Conservation (phyloP, 2,329 filamentous ascomycete species). For the Diaporthe velutina region DNA sequence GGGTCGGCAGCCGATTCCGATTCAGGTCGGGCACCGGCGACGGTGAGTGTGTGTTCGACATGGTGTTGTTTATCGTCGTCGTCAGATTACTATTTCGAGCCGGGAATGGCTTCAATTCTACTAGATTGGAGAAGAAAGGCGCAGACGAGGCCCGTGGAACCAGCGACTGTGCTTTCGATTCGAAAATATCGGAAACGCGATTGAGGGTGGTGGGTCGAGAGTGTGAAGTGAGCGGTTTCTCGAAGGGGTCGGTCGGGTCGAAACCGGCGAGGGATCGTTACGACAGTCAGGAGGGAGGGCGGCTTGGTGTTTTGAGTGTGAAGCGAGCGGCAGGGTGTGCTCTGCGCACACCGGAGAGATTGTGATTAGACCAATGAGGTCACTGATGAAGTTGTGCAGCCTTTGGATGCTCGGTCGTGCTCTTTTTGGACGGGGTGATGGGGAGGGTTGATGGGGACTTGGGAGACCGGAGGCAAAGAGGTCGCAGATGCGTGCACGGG, state of each 20-base stretch:
- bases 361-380: constrained; percentile 31
- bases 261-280: constrained; percentile 19
- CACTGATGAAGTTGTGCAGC: constrained; percentile 33
- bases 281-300: constrained; percentile 23
- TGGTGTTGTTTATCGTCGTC: constrained; percentile 43
- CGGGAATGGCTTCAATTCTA: constrained; percentile 3
- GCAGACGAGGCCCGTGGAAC: background rate
- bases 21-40: constrained; percentile 70
- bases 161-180: constrained; percentile 18
- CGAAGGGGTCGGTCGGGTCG: constrained; percentile 15
- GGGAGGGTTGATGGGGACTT: constrained; percentile 23
- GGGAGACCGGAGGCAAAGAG: constrained; percentile 30
- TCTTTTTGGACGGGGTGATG: constrained; percentile 20
- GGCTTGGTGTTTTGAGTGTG: constrained; percentile 15
- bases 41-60: constrained; percentile 55
- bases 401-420: constrained; percentile 27
- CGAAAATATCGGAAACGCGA: constrained; percentile 20
- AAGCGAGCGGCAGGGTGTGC: constrained; percentile 36
- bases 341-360: constrained; percentile 31
- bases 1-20: constrained; percentile 89
- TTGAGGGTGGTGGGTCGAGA: constrained; percentile 23
- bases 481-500: constrained; percentile 30
- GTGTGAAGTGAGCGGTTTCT: constrained; percentile 7
- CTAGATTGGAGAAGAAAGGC: background rate
- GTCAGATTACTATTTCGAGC: constrained; percentile 23